A percentile compares a stretch with the other conserved stretches of the same genome.
phyloP scores from a whole-genome alignment of 148 eudicot genomes.

The Vaccinium myrtillus region DNA sequence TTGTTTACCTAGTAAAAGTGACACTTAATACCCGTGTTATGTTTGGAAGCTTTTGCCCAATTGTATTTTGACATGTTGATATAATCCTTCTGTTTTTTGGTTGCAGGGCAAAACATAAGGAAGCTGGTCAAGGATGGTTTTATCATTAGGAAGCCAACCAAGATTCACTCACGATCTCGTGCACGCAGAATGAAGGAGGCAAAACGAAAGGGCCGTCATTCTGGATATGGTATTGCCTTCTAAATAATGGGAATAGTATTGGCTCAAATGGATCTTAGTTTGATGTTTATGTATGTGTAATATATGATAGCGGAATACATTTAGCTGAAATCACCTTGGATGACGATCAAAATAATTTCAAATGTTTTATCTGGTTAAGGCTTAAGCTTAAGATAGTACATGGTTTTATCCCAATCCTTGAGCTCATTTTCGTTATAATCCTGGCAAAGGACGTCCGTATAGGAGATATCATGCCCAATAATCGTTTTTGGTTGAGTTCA shows the following conservation, averaged over 20 bases:
- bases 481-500: not conserved
- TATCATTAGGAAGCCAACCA: slow-evolving; percentile 78
- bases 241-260: not conserved
- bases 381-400: not conserved
- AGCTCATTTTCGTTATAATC: not conserved
- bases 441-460: not conserved
- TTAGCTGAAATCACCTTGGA: not conserved
- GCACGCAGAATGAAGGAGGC: slow-evolving; percentile 87
- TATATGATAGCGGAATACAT: not conserved
- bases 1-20: not conserved
- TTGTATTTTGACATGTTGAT: not conserved
- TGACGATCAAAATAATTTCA: not conserved
- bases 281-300: not conserved
- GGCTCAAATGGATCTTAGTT: not conserved
- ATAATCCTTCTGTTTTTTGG: not conserved
- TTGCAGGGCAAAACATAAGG: slow-evolving; percentile 73
- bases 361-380: not conserved
- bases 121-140: slow-evolving; percentile 87
- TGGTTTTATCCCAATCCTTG: not conserved
- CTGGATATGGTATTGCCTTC: slow-evolving; percentile 62
- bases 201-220: slow-evolving; percentile 84
- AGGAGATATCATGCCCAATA: not conserved
- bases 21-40: not conserved
- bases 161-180: slow-evolving; percentile 81
- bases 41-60: not conserved